These are phyloP conservation scores for Acanthamoeba triangularis DNA, from an alignment of 208 protist genomes.

Conservation along the genomic window DNA sequence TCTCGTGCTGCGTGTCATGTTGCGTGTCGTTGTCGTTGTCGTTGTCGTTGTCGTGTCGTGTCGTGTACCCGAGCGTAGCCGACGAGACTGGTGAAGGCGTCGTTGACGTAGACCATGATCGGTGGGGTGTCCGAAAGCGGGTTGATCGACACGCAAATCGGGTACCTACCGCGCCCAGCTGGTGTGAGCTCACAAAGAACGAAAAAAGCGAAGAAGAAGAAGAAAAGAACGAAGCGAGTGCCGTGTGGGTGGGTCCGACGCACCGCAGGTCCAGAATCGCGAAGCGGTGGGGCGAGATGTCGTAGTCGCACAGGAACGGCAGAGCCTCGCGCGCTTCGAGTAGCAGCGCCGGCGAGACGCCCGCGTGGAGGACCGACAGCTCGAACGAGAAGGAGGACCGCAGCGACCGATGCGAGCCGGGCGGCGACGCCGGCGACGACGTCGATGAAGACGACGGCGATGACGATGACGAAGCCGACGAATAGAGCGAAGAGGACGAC, in stretches of 20 bases:
- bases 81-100: neutral
- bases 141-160: neutral
- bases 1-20: too few relatives aligned
- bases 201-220: neutral
- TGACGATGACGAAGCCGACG: neutral
- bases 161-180: neutral
- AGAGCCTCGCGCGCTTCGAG: neutral
- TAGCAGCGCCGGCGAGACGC: neutral
- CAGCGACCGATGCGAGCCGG: neutral
- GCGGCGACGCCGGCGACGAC: neutral
- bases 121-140: neutral
- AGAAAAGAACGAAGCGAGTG: neutral
- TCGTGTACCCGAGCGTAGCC: constrained; percentile 5
- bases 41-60: neutral
- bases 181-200: neutral
- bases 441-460: neutral
- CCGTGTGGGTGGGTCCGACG: neutral
- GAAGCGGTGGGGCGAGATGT: constrained; percentile 15
- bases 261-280: constrained; percentile 15
- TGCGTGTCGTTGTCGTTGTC: too few relatives aligned
- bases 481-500: neutral
- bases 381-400: constrained; percentile 57
- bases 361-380: constrained; percentile 9
- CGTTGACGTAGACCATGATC: constrained; percentile 9
- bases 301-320: constrained; percentile 33